These are phyloP conservation scores for Xylariaceae sp. DNA, from an alignment of 2,329 filamentous ascomycete genomes.

Conservation along the genomic window DNA sequence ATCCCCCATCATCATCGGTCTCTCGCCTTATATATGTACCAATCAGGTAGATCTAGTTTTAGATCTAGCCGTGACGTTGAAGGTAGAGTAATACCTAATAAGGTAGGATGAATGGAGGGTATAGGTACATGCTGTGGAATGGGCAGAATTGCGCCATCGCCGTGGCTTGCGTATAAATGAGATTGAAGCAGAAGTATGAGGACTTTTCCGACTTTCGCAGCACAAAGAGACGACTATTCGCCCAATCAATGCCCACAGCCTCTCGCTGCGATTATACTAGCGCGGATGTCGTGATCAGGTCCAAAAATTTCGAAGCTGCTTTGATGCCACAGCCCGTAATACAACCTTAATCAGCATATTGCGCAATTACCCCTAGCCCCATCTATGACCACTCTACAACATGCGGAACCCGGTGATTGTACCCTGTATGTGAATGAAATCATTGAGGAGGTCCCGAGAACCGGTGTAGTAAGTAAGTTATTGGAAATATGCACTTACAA, in stretches of 20 bases:
- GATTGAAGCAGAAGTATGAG: slow-evolving; percentile 17
- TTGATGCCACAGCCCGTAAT: slow-evolving; percentile 13
- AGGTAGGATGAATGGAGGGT: not conserved
- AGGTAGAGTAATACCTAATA: not conserved
- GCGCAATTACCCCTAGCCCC: slow-evolving; percentile 27
- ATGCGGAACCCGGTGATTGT: slow-evolving; percentile 8
- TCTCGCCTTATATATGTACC: not conserved
- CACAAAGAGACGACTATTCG: slow-evolving; percentile 12
- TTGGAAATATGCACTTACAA: slow-evolving; percentile 5
- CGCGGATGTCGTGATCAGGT: slow-evolving; percentile 43
- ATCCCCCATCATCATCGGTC: not conserved
- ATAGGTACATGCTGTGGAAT: not conserved
- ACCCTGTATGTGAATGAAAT: not conserved
- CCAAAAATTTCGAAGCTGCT: slow-evolving; percentile 35
- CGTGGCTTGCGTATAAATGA: not conserved
- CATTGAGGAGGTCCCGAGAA: slow-evolving; percentile 18
- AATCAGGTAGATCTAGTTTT: not conserved
- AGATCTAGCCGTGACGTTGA: not conserved
- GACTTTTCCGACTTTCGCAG: slow-evolving; percentile 22
- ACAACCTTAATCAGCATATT: slow-evolving; percentile 20
- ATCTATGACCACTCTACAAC: slow-evolving; percentile 15
- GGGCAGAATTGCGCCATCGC: not conserved
- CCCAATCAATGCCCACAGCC: slow-evolving; percentile 35
- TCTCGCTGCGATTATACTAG: slow-evolving; percentile 34
- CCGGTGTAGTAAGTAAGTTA: slow-evolving; percentile 24